Evolutionary conservation across 2,329 filamentous ascomycete genomes (phyloP).

Genomic region (Colletotrichum sp.): DNA sequence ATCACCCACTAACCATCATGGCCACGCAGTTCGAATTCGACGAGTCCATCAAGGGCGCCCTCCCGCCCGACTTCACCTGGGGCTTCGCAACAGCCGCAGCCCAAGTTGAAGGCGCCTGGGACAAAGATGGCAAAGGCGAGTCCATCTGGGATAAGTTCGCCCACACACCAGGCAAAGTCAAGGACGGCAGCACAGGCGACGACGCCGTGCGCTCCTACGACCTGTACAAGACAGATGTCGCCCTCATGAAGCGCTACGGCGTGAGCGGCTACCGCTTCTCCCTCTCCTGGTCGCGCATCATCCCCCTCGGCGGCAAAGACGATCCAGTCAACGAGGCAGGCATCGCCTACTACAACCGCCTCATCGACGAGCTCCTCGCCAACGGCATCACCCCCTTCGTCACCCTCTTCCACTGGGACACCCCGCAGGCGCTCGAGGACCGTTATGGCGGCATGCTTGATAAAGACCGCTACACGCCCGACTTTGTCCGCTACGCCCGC

Average conservation of each 20-base stretch:
- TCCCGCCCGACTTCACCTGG: conserved; percentile 41
- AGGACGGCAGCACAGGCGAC: conserved; percentile 42
- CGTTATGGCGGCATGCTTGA: conserved; percentile 66
- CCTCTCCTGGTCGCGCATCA: conserved; percentile 68
- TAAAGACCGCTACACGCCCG: conserved; percentile 65
- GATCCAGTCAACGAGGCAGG: conserved; percentile 67
- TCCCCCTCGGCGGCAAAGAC: conserved; percentile 66
- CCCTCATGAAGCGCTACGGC: conserved; percentile 62
- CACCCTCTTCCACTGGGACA: conserved; percentile 71
- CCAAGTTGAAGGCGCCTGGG: conserved; percentile 47
- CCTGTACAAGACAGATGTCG: conserved; percentile 58
- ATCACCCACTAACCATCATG: conserved; percentile 12
- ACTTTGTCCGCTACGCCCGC: conserved; percentile 63
- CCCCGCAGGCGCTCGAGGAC: conserved; percentile 62
- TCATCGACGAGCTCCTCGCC: conserved; percentile 63
- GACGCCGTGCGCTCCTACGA: conserved; percentile 44
- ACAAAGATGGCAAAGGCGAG: conserved; percentile 43
- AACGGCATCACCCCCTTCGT: conserved; percentile 65
- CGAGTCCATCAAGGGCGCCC: conserved; percentile 28
- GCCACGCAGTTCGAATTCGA: conserved; percentile 26
- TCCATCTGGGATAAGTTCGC: conserved; percentile 47
- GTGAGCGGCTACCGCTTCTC: conserved; percentile 69
- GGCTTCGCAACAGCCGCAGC: conserved; percentile 45
- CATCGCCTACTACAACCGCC: conserved; percentile 62
- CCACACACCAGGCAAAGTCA: conserved; percentile 41